Evolutionary conservation across 176 grass and related monocot genomes (phyloP).

Genomic region (Oryza brachyantha): DNA sequence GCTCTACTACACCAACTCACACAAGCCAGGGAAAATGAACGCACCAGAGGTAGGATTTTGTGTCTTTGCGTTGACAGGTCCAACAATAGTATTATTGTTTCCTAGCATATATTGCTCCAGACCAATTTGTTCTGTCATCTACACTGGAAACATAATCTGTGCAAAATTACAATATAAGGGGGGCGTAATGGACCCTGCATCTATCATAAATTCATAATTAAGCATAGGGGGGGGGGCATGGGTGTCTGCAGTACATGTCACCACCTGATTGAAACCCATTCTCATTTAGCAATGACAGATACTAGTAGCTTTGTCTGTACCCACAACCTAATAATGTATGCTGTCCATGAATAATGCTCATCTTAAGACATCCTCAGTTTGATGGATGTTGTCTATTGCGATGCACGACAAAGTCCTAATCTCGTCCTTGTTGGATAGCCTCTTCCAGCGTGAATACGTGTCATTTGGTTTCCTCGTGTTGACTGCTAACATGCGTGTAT

Average conservation of each 20-base stretch:
- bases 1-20: neutral
- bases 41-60: neutral
- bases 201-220: no score
- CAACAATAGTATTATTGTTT: neutral
- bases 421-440: neutral
- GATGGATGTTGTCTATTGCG: neutral
- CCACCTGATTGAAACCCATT: neutral
- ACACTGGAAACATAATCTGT: neutral
- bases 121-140: constrained; percentile 18
- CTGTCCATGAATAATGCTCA: neutral
- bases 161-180: neutral
- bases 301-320: neutral
- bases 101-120: neutral
- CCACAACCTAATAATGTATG: neutral
- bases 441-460: neutral
- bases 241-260: neutral
- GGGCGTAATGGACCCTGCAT: constrained; percentile 23
- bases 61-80: neutral
- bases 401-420: constrained; percentile 2
- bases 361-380: neutral
- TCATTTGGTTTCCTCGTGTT: neutral
- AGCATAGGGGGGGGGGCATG: no score
- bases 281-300: neutral
- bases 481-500: neutral
- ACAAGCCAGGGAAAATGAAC: neutral